Evolutionary conservation across 2,329 filamentous ascomycete species (phyloP).

Genomic region (Arthrobotrys iridis): DNA sequence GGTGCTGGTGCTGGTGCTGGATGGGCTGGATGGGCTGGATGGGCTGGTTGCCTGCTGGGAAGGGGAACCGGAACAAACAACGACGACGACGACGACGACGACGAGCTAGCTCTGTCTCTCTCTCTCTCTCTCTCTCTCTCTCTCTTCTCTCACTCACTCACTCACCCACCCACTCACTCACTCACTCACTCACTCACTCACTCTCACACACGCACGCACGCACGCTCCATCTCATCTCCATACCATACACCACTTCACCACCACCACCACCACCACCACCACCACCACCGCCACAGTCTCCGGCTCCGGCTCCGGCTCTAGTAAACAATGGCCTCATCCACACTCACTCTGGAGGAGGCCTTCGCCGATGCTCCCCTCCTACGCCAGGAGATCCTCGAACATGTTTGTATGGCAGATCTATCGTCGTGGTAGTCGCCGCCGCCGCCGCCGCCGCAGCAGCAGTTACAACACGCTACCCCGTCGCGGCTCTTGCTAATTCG

Average conservation of each 20-base stretch:
- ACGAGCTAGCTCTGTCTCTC: not conserved
- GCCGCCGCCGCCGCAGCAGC: not conserved
- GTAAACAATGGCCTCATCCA: slow-evolving; percentile 31
- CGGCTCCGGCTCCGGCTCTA: slow-evolving; percentile 58
- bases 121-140: not conserved
- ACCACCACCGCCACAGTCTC: slow-evolving; percentile 55
- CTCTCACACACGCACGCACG: not conserved
- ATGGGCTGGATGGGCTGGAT: too few species aligned
- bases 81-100: too few species aligned
- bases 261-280: slow-evolving; percentile 5
- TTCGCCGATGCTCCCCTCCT: slow-evolving; percentile 25
- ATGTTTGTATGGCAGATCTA: slow-evolving; percentile 19
- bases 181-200: not conserved
- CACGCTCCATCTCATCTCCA: not conserved
- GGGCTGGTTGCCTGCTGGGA: not conserved
- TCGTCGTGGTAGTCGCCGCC: not conserved
- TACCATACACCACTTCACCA: slow-evolving; percentile 43
- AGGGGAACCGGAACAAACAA: not conserved
- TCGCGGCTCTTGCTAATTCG: not conserved
- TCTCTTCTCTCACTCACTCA: not conserved
- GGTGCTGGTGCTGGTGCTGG: too few species aligned
- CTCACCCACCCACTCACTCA: not conserved
- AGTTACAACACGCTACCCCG: too few species aligned
- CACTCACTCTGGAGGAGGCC: slow-evolving; percentile 13
- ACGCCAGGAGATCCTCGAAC: slow-evolving; percentile 20